phyloP scores from a whole-genome alignment of 805 yeast genomes.

The Brettanomyces sp. region DNA sequence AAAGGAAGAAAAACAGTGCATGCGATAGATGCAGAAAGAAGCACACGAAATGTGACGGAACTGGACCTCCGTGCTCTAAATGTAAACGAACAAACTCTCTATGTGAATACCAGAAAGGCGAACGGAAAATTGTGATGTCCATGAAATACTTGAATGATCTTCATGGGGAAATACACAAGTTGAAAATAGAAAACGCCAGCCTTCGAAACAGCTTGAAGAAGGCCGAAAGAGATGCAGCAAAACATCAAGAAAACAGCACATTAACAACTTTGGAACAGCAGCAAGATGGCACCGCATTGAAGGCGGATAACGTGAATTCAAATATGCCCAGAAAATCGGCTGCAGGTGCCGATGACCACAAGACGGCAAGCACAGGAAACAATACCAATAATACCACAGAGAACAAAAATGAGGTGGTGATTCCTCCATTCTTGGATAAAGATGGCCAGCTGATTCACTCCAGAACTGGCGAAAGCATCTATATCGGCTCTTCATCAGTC shows the following conservation, averaged over 20 bases:
- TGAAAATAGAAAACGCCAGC: slow-evolving; percentile 57
- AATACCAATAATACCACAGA: slow-evolving; percentile 41
- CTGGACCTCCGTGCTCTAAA: slow-evolving; percentile 58
- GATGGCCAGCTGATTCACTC: slow-evolving; percentile 66
- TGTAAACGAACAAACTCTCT: slow-evolving; percentile 45
- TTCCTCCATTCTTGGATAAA: slow-evolving; percentile 62
- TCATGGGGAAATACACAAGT: slow-evolving; percentile 56
- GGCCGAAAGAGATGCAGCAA: not conserved
- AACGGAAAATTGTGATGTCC: slow-evolving; percentile 63
- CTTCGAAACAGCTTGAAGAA: slow-evolving; percentile 35
- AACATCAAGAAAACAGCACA: not conserved
- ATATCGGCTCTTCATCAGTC: slow-evolving; percentile 79
- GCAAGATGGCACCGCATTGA: not conserved
- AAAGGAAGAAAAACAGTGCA: slow-evolving; percentile 9
- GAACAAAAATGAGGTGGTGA: slow-evolving; percentile 48
- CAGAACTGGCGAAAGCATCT: slow-evolving; percentile 64
- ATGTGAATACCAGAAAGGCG: slow-evolving; percentile 68
- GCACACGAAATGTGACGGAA: slow-evolving; percentile 69
- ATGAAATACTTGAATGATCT: slow-evolving; percentile 58
- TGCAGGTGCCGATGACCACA: slow-evolving; percentile 36
- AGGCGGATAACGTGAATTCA: not conserved
- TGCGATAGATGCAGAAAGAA: slow-evolving; percentile 63
- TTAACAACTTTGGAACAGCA: not conserved
- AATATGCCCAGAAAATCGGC: slow-evolving; percentile 53
- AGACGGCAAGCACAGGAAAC: not conserved